Evolutionary conservation across 352 stramenopile genomes (phyloP).

Genomic region (Halophytophthora batemanensis): DNA sequence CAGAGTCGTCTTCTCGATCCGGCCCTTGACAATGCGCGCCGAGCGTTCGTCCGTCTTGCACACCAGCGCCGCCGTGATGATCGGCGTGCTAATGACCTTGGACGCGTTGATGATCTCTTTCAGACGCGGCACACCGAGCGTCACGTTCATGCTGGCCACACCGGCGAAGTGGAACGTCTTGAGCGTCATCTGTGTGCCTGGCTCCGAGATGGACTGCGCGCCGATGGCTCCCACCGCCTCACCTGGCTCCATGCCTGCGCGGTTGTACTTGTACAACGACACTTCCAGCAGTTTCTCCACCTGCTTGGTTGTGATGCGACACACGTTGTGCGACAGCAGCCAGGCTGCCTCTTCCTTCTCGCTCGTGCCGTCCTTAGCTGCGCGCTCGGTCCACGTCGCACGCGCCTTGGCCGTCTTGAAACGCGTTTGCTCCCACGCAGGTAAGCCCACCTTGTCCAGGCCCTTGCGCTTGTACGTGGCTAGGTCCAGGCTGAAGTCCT

Average conservation of each 20-base stretch:
- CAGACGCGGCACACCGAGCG: conserved; percentile 98
- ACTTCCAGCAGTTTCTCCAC: conserved; percentile 75
- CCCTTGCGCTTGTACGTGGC: conserved; percentile 66
- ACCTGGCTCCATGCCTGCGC: conserved; percentile 90
- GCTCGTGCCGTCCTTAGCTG: conserved; percentile 37
- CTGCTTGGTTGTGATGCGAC: conserved; percentile 83
- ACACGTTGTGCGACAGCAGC: conserved; percentile 89
- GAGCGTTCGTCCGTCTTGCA: conserved; percentile 96
- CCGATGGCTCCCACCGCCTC: conserved; percentile 97
- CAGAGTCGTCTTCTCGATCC: conserved; percentile 99
- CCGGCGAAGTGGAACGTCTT: conserved; percentile 99
- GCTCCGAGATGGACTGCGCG: conserved; percentile 97
- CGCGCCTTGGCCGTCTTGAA: conserved; percentile 49
- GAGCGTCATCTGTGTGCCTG: conserved; percentile 95
- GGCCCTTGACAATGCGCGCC: conserved; percentile 97
- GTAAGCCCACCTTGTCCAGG: conserved; percentile 55
- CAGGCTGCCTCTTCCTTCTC: conserved; percentile 77
- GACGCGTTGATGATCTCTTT: conserved; percentile 97
- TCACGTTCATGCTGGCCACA: conserved; percentile 99
- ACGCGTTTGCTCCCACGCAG: conserved; percentile 52
- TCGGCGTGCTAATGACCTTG: conserved; percentile 98
- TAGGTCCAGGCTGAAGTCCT: conserved; percentile 46
- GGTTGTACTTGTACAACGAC: conserved; percentile 85
- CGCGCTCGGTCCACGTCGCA: conserved; percentile 55
- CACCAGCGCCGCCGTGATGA: conserved; percentile 98